Percentiles rank a stretch among this genome's conserved stretches.
These are phyloP conservation scores for Colletotrichum neosansevieriae DNA, from an alignment of 2,329 filamentous ascomycete species.

Conservation along the genomic window DNA sequence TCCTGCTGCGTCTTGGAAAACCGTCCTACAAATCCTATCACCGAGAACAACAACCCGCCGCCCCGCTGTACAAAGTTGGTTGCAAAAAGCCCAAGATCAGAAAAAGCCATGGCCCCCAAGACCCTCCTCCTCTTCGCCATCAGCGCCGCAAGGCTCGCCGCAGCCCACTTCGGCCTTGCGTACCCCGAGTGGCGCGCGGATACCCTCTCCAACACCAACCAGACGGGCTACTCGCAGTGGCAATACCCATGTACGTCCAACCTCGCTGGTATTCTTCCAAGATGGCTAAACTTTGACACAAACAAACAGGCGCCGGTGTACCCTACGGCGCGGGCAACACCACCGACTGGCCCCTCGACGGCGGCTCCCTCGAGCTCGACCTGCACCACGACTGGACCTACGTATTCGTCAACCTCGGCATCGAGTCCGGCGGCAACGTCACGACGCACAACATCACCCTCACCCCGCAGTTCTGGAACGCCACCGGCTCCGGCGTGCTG, in stretches of 20 bases:
- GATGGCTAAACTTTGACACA: slow-evolving; percentile 7
- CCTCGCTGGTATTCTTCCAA: not conserved
- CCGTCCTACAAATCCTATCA: too few relatives aligned
- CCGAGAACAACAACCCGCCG: not conserved
- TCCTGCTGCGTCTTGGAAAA: not conserved
- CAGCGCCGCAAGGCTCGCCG: slow-evolving; percentile 51
- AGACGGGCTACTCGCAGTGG: slow-evolving; percentile 61
- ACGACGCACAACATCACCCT: slow-evolving; percentile 78
- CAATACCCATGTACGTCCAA: slow-evolving; percentile 61
- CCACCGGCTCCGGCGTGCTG: slow-evolving; percentile 71
- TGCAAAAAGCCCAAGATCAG: not conserved
- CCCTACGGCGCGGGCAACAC: slow-evolving; percentile 57
- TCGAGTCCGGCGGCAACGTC: slow-evolving; percentile 58
- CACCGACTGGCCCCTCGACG: slow-evolving; percentile 66
- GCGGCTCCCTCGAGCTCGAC: slow-evolving; percentile 60
- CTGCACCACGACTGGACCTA: slow-evolving; percentile 66
- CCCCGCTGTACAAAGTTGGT: slow-evolving; percentile 13
- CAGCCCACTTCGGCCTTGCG: slow-evolving; percentile 62
- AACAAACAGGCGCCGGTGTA: slow-evolving; percentile 60
- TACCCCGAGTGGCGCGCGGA: slow-evolving; percentile 64
- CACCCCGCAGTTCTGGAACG: slow-evolving; percentile 69
- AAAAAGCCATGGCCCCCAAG: slow-evolving; percentile 48
- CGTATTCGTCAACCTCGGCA: slow-evolving; percentile 65
- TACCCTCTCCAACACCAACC: slow-evolving; percentile 54
- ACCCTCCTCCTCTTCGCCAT: slow-evolving; percentile 45